Conservation (phyloP, 352 stramenopile species). For the Pythium monospermum region DNA sequence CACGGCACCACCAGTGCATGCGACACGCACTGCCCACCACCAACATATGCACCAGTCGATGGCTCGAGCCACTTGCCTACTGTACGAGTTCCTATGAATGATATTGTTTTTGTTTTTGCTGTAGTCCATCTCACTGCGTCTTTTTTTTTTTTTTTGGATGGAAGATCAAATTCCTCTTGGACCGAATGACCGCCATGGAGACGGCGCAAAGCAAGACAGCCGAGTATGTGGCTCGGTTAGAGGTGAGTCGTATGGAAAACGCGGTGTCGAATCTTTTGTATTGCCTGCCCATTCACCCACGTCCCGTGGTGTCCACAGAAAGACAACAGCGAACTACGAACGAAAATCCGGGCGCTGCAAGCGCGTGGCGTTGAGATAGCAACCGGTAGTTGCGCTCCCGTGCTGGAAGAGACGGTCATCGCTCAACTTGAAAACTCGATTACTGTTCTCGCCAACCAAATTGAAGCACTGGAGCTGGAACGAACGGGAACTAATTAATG, state of each 20-base stretch:
- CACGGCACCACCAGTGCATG: background rate
- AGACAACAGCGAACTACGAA: slow-evolving; percentile 7
- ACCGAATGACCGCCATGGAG: slow-evolving; percentile 46
- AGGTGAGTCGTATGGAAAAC: slow-evolving; percentile 29
- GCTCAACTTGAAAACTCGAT: slow-evolving; percentile 16
- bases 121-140: background rate
- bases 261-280: background rate
- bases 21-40: background rate
- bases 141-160: background rate
- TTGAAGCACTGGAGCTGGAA: slow-evolving; percentile 12
- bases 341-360: slow-evolving; percentile 6
- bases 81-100: background rate
- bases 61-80: slow-evolving; percentile 4
- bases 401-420: slow-evolving; percentile 15
- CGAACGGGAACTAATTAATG: no score
- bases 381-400: background rate
- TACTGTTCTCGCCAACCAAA: slow-evolving; percentile 11
- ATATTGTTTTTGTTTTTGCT: background rate
- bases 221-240: slow-evolving; percentile 31
- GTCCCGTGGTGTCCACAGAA: background rate
- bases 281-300: background rate
- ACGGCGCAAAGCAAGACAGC: slow-evolving; percentile 32
- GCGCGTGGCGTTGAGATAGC: background rate
- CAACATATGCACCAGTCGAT: background rate
- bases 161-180: slow-evolving; percentile 55